These are phyloP conservation scores for Curvularia sp. DNA, from an alignment of 2,329 filamentous ascomycete genomes.

Conservation along the genomic window DNA sequence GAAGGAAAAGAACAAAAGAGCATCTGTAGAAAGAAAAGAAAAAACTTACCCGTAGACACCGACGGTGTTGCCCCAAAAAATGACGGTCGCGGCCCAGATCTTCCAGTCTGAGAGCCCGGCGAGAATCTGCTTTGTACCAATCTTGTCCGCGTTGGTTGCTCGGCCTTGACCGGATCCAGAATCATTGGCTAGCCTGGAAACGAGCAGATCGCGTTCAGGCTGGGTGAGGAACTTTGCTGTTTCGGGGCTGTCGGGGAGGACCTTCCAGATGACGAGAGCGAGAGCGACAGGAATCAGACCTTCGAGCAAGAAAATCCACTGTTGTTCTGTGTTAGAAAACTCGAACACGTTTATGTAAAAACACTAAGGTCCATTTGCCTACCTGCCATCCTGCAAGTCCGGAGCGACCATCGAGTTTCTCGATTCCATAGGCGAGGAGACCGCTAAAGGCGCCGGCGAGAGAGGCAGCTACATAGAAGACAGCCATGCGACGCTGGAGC, in stretches of 20 bases:
- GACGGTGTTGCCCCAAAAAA: slow-evolving; percentile 50
- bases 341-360: background rate
- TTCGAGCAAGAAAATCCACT: slow-evolving; percentile 46
- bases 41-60: slow-evolving; percentile 46
- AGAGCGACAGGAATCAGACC: slow-evolving; percentile 43
- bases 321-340: background rate
- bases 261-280: slow-evolving; percentile 60
- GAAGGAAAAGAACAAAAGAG: background rate
- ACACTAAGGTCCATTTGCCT: background rate
- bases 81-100: slow-evolving; percentile 48
- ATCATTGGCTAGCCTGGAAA: slow-evolving; percentile 49
- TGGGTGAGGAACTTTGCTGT: slow-evolving; percentile 50
- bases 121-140: slow-evolving; percentile 57
- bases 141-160: slow-evolving; percentile 58
- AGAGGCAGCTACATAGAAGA: slow-evolving; percentile 47
- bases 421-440: slow-evolving; percentile 46
- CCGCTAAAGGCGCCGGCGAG: slow-evolving; percentile 48
- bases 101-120: slow-evolving; percentile 56
- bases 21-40: slow-evolving; percentile 19
- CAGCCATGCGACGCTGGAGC: slow-evolving; percentile 46
- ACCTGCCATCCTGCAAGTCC: slow-evolving; percentile 39
- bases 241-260: slow-evolving; percentile 60
- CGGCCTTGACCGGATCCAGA: slow-evolving; percentile 56
- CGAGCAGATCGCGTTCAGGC: slow-evolving; percentile 43
- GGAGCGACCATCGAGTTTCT: slow-evolving; percentile 41